phyloP scores from a whole-genome alignment of 1,284 basidiomycete species.

The Papiliotrema laurentii region DNA sequence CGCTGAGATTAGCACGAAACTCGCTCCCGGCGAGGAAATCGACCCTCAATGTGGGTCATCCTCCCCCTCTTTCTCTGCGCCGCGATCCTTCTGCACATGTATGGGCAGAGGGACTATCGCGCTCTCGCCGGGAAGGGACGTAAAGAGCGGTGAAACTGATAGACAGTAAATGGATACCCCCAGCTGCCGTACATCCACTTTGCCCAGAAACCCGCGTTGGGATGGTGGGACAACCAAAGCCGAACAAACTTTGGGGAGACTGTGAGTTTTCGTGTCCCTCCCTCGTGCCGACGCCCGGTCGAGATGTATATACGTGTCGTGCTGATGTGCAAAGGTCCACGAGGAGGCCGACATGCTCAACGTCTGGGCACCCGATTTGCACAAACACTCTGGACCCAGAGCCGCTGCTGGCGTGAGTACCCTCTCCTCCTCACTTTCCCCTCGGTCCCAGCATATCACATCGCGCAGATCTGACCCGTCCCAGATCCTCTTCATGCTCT shows the following conservation, averaged over 20 bases:
- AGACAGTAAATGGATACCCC: conserved; percentile 61
- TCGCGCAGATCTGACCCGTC: not conserved
- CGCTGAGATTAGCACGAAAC: conserved; percentile 10
- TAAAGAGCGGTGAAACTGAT: conserved; percentile 3
- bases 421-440: not conserved
- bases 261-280: conserved; percentile 50
- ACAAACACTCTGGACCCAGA: conserved; percentile 31
- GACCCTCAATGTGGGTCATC: conserved; percentile 43
- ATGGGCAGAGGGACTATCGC: not conserved
- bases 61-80: not conserved
- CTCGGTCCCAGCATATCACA: not conserved
- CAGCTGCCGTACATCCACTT: conserved; percentile 66
- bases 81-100: not conserved
- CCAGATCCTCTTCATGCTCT: conserved; percentile 31
- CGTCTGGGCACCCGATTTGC: conserved; percentile 82
- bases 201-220: conserved; percentile 62
- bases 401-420: conserved; percentile 32
- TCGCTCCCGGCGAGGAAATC: conserved; percentile 36
- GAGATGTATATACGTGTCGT: not conserved
- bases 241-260: conserved; percentile 80
- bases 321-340: conserved; percentile 57
- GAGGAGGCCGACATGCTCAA: conserved; percentile 76
- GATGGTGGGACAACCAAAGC: conserved; percentile 79
- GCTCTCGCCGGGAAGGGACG: not conserved
- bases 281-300: no score